Percentiles rank a stretch among this genome's conserved stretches.
phyloP scores from a whole-genome alignment of 371 early-diverging fungal genomes.

The Quaeritorhiza haematococci region DNA sequence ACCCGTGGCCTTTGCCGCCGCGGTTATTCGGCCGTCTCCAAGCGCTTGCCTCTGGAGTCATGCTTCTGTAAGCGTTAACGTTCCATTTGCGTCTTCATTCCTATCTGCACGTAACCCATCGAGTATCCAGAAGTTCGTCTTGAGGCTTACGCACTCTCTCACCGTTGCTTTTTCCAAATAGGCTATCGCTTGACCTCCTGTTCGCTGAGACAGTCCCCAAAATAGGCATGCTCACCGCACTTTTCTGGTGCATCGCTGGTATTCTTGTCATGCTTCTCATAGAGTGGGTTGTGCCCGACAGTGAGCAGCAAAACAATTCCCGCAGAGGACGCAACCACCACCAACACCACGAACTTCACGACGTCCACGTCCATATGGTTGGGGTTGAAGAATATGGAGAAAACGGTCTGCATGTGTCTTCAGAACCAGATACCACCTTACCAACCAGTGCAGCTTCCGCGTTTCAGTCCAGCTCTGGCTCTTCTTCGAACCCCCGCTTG shows the following conservation, averaged over 20 bases:
- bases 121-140: no score
- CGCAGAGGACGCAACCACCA: not conserved
- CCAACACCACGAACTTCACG: not conserved
- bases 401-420: not conserved
- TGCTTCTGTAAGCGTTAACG: no score
- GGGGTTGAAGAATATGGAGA: not conserved
- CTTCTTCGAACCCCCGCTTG: not conserved
- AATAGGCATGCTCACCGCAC: not conserved
- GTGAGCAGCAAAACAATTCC: not conserved
- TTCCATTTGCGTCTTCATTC: no score
- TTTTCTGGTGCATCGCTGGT: conserved; percentile 6
- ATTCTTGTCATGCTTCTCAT: conserved; percentile 9
- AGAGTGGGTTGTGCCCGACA: conserved; percentile 5
- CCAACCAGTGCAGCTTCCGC: conserved; percentile 4
- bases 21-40: conserved; percentile 21
- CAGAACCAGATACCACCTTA: not conserved
- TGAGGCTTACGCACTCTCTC: no score
- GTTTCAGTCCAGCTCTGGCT: not conserved
- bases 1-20: not conserved
- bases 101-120: no score
- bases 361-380: not conserved
- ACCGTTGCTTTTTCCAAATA: no score
- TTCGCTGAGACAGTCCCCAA: conserved; percentile 9
- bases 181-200: conserved; percentile 17
- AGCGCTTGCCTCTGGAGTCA: conserved; percentile 21